Evolutionary conservation across 1,284 basidiomycete species (phyloP), one percentile per base, ranked within the genome.

Genomic region (Sparassis latifolia): DNA sequence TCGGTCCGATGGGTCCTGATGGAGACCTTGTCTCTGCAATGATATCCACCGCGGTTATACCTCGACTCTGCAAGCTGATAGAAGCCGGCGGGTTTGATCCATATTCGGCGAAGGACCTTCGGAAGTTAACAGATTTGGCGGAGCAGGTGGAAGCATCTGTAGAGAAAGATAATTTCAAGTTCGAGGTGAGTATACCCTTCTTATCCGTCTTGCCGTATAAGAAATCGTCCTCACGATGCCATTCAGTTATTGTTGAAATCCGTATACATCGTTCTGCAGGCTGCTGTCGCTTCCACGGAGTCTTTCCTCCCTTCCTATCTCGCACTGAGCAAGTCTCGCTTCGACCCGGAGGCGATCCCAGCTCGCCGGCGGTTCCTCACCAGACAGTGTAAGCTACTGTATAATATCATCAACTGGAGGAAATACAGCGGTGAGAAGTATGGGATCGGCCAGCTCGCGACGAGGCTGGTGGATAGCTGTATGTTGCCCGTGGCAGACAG

Each of bases 21-120:
- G 90, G 89, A 10, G 92, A 96, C 62, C 73, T 96, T n/a, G 84
- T 93, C 29, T 82, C 89, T 20, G 86, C 89, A 2, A 91, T 96
- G 83, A 80, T 96, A 30, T 84, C 87, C 9, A 91, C 90, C 0
- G 83, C 86, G 0, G 75, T 96, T 43, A 80, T 90, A 29, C 92
- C 94, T 2, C 74, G 85, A 40, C 64, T 97, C 5, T 80, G 78
- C 60, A 85, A 80, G 57, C 65, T 91, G 20, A 64, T 94, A 29
- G 78, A 87, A 59, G 73, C 74, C 28, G 91, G 90, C 32, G 86
- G 80, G 1, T 76, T 94, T 51, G 89, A 97, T 65, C 84, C 88
- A 0, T 93, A 90, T 66, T 94, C 90, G 1, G 71, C 73, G n/a
- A 69, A 62, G 39, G 79, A 89, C 63, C 76, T 88, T 3, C 74